Evolutionary conservation across 805 yeast genomes (phyloP).

Genomic region (Wickerhamomyces sydowiorum): DNA sequence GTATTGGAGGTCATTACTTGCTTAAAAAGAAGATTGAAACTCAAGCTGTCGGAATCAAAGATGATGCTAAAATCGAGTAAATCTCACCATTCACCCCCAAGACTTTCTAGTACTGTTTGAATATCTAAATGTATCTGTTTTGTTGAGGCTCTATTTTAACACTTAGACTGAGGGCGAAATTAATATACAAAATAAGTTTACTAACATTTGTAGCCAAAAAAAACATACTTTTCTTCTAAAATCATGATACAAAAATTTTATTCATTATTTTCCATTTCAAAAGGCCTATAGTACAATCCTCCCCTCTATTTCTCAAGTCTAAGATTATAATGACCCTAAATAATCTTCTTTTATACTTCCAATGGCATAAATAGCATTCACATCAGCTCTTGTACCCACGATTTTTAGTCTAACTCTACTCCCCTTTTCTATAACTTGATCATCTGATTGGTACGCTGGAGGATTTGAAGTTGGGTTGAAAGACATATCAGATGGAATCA

Average conservation of each 20-base stretch:
- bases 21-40: too few relatives aligned
- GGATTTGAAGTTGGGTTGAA: conserved; percentile 95
- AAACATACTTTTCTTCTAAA: too few relatives aligned
- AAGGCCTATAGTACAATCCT: neutral
- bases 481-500: conserved; percentile 90
- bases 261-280: neutral
- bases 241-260: too few relatives aligned
- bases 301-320: neutral
- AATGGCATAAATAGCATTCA: conserved; percentile 93
- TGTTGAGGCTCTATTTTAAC: too few relatives aligned
- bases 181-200: too few relatives aligned
- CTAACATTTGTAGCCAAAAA: too few relatives aligned
- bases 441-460: conserved; percentile 95
- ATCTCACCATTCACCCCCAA: too few relatives aligned
- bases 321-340: conserved; percentile 65
- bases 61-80: neutral
- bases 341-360: conserved; percentile 98
- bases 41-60: too few relatives aligned
- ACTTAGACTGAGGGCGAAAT: too few relatives aligned
- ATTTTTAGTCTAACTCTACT: conserved; percentile 90
- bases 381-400: conserved; percentile 96
- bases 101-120: too few relatives aligned
- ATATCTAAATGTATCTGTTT: too few relatives aligned
- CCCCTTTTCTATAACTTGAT: conserved; percentile 92
- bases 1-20: conserved; percentile 27